A percentile compares a stretch with the other conserved stretches of the same genome.
These are phyloP conservation scores for Cydonia oblonga DNA, from an alignment of 331 rosid genomes.

Conservation along the genomic window DNA sequence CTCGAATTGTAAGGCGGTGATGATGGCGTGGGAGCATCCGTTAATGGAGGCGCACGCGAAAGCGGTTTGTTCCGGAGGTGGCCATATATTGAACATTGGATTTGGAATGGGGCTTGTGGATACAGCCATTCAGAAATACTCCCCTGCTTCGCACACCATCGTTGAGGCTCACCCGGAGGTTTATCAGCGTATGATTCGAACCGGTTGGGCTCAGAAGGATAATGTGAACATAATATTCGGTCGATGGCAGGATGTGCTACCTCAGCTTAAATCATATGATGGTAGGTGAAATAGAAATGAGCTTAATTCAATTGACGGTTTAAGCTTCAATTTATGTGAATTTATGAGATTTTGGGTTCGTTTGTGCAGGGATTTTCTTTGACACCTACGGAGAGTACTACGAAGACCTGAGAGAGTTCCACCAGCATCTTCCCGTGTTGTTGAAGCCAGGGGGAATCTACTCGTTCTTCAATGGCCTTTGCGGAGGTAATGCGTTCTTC, in stretches of 20 bases:
- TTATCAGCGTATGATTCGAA: conserved; percentile 51
- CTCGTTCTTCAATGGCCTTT: conserved; percentile 84
- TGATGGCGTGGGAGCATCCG: conserved; percentile 99
- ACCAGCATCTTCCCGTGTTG: conserved; percentile 63
- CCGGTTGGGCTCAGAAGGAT: conserved; percentile 64
- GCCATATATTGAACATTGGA: conserved; percentile 69
- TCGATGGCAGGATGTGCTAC: conserved; percentile 77
- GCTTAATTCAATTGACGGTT: neutral
- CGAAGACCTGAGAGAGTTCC: conserved; percentile 83
- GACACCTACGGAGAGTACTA: conserved; percentile 92
- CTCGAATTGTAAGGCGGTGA: conserved; percentile 68
- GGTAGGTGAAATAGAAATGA: conserved; percentile 36
- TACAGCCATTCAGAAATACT: conserved; percentile 67
- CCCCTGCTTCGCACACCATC: conserved; percentile 58
- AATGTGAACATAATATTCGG: conserved; percentile 65
- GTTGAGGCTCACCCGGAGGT: conserved; percentile 89
- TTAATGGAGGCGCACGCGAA: conserved; percentile 97
- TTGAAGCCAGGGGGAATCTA: conserved; percentile 76
- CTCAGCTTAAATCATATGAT: conserved; percentile 60
- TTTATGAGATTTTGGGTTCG: neutral
- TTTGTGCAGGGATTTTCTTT: conserved; percentile 66
- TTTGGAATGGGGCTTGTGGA: conserved; percentile 97
- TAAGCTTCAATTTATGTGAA: neutral
- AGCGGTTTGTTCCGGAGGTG: conserved; percentile 84
- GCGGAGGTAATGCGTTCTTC: conserved; percentile 91